These are phyloP conservation scores for Tolypocladium ovalisporum DNA, from an alignment of 2,329 filamentous ascomycete species.

Conservation along the genomic window DNA sequence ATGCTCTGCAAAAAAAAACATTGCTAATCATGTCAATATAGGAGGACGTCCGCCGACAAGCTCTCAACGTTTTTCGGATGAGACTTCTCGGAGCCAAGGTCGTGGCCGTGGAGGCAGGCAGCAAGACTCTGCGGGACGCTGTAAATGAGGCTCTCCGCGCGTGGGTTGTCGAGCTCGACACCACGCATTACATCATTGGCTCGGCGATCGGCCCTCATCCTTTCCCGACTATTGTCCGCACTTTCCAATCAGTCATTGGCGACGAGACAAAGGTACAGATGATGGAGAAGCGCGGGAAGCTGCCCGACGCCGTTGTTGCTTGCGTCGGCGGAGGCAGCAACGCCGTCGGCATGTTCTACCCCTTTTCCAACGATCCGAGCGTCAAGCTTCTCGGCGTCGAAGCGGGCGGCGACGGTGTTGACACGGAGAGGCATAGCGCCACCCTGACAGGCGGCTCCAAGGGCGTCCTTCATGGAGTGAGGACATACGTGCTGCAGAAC, in stretches of 20 bases:
- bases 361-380: conserved; percentile 72
- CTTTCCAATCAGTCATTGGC: conserved; percentile 95
- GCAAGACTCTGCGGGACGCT: conserved; percentile 70
- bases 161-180: conserved; percentile 88
- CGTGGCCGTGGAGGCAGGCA: conserved; percentile 84
- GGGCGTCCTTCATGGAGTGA: conserved; percentile 89
- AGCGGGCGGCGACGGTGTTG: conserved; percentile 84
- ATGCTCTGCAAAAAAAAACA: background rate
- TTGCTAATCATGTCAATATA: conserved; percentile 15
- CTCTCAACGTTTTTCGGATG: conserved; percentile 97
- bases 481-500: conserved; percentile 92
- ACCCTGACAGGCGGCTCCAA: conserved; percentile 79
- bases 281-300: conserved; percentile 69
- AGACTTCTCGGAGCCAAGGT: conserved; percentile 90
- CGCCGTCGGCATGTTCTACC: conserved; percentile 96
- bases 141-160: conserved; percentile 92
- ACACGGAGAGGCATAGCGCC: conserved; percentile 76
- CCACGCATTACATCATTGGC: conserved; percentile 96
- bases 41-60: conserved; percentile 92
- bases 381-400: conserved; percentile 92
- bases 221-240: conserved; percentile 94
- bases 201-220: conserved; percentile 96
- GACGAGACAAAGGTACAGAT: conserved; percentile 91
- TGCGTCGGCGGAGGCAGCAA: conserved; percentile 95
- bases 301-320: conserved; percentile 91